These are phyloP conservation scores for Anaeromyces robustus DNA, from an alignment of 192 early-diverging fungal genomes.

Conservation along the genomic window DNA sequence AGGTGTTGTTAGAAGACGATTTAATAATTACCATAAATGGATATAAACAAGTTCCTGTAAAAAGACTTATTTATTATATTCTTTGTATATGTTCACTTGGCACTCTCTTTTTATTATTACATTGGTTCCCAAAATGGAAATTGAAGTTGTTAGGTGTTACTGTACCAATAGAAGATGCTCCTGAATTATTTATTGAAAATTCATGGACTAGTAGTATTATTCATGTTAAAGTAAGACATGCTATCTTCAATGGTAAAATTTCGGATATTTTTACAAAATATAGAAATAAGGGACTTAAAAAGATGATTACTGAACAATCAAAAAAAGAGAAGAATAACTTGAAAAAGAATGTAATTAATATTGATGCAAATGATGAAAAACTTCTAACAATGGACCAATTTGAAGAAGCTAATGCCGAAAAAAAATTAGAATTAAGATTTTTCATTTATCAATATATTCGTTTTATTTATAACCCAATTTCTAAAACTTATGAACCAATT, in stretches of 20 bases:
- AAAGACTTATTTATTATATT: slow-evolving; percentile 42
- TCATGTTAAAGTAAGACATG: slow-evolving; percentile 3
- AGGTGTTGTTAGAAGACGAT: slow-evolving; percentile 26
- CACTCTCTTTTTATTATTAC: slow-evolving; percentile 53
- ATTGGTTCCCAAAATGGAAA: slow-evolving; percentile 74
- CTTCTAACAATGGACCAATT: too few species aligned
- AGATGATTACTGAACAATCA: too few species aligned
- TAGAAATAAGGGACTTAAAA: neutral
- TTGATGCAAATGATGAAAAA: too few species aligned
- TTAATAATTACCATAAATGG: slow-evolving; percentile 37
- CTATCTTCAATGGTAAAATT: slow-evolving; percentile 10
- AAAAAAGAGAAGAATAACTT: too few species aligned
- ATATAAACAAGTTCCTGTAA: slow-evolving; percentile 28
- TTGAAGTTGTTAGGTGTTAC: slow-evolving; percentile 45
- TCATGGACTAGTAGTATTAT: slow-evolving; percentile 20
- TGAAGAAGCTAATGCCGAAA: too few species aligned
- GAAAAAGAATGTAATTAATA: too few species aligned
- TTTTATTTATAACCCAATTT: slow-evolving; percentile 33
- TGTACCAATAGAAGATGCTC: slow-evolving; percentile 41
- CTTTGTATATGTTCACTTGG: slow-evolving; percentile 55
- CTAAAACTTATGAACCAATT: slow-evolving; percentile 27
- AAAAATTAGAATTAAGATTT: too few species aligned
- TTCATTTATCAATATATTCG: slow-evolving; percentile 33
- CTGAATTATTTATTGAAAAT: slow-evolving; percentile 42
- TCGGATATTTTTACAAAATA: slow-evolving; percentile 18